phyloP scores from a whole-genome alignment of 331 rosid species.

The Prunus yedoensis region DNA sequence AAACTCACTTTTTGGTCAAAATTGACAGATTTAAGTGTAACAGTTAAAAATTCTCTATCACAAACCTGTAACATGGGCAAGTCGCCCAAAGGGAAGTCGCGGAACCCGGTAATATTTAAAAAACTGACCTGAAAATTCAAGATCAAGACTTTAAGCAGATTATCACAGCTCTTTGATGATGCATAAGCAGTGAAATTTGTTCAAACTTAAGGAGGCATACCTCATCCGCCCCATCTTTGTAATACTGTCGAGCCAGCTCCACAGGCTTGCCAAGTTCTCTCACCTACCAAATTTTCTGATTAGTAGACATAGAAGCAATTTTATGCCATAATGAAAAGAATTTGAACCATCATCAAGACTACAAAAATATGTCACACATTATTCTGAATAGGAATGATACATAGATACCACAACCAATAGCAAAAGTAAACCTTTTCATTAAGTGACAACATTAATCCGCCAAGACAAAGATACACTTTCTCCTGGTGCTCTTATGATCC shows the following conservation, averaged over 20 bases:
- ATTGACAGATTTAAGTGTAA: background rate
- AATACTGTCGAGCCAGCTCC: slow-evolving; percentile 93
- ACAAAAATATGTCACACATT: background rate
- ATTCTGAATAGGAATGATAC: background rate
- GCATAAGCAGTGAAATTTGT: slow-evolving; percentile 16
- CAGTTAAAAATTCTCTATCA: background rate
- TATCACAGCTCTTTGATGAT: background rate
- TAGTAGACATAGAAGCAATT: slow-evolving; percentile 17
- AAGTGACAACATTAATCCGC: background rate
- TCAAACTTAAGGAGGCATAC: slow-evolving; percentile 39
- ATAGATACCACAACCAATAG: background rate
- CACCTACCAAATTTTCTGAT: slow-evolving; percentile 49
- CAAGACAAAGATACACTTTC: background rate
- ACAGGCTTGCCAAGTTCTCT: slow-evolving; percentile 97
- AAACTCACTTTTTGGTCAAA: background rate
- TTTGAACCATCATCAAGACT: background rate
- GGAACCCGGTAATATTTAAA: slow-evolving; percentile 90
- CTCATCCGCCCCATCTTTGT: slow-evolving; percentile 95
- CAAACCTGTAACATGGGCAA: slow-evolving; percentile 97
- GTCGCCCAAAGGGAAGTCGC: slow-evolving; percentile 96
- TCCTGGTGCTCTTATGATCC: background rate
- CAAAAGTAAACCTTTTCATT: background rate
- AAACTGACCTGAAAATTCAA: slow-evolving; percentile 71
- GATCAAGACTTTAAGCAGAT: slow-evolving; percentile 18
- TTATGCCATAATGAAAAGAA: background rate